phyloP scores from a whole-genome alignment of 2,329 filamentous ascomycete species.

The Dendrostoma leiphaemia region DNA sequence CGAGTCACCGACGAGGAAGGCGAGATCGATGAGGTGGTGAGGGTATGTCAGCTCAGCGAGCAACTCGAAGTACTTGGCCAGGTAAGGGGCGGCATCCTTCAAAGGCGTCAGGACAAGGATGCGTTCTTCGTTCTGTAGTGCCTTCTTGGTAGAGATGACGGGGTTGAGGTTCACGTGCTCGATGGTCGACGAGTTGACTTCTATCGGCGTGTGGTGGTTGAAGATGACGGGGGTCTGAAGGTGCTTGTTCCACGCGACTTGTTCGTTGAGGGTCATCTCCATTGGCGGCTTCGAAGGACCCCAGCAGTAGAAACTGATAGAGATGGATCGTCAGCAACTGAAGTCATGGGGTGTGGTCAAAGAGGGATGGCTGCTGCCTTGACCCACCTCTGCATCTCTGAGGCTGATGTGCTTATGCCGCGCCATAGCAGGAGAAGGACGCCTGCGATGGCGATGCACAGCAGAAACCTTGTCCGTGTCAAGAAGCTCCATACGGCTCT shows the following conservation, averaged over 20 bases:
- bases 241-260: constrained; percentile 84
- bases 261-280: constrained; percentile 90
- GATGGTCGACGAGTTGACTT: constrained; percentile 80
- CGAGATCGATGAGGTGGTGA: constrained; percentile 91
- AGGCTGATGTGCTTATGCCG: constrained; percentile 74
- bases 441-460: constrained; percentile 68
- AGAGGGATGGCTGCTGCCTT: not conserved
- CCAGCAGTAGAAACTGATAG: constrained; percentile 91
- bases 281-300: constrained; percentile 93
- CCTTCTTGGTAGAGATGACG: constrained; percentile 77
- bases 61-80: constrained; percentile 91
- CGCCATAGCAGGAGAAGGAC: constrained; percentile 83
- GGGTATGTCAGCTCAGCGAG: constrained; percentile 88
- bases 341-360: not conserved
- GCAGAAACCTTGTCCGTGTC: constrained; percentile 74
- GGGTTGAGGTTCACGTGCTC: constrained; percentile 79
- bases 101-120: constrained; percentile 90
- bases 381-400: constrained; percentile 85
- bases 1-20: constrained; percentile 90
- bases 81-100: constrained; percentile 79
- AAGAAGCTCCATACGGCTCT: constrained; percentile 69
- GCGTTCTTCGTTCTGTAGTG: constrained; percentile 76
- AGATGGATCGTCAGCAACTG: constrained; percentile 5
- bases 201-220: constrained; percentile 88
- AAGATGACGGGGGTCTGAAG: constrained; percentile 91